A percentile compares a stretch with the other conserved stretches of the same genome.
phyloP scores from a whole-genome alignment of 768 basidiomycete species.

The Candolleomyces aberdarensis region DNA sequence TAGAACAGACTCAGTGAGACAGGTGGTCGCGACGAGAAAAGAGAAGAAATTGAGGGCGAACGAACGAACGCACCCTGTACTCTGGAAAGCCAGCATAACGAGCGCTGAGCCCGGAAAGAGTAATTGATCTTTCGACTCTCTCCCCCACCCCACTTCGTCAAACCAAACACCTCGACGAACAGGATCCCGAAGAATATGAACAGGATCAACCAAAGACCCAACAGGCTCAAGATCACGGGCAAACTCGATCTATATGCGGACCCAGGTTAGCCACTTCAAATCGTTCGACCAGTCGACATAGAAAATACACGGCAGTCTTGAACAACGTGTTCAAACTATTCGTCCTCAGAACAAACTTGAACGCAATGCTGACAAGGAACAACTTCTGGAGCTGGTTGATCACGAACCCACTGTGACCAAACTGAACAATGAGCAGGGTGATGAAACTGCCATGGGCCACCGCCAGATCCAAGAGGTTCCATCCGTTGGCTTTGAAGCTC shows the following conservation, averaged over 20 bases:
- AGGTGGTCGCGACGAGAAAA: slow-evolving; percentile 4
- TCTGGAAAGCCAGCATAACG: slow-evolving; percentile 91
- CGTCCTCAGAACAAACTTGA: slow-evolving; percentile 90
- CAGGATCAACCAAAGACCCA: slow-evolving; percentile 84
- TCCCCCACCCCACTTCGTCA: slow-evolving; percentile 80
- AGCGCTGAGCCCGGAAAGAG: slow-evolving; percentile 74
- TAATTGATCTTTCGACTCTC: slow-evolving; percentile 76
- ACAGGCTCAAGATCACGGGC: slow-evolving; percentile 79
- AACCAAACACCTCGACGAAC: slow-evolving; percentile 84
- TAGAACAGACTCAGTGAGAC: slow-evolving; percentile 25
- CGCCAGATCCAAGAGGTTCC: slow-evolving; percentile 89
- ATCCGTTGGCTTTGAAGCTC: slow-evolving; percentile 86
- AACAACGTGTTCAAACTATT: slow-evolving; percentile 91
- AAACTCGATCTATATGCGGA: slow-evolving; percentile 64
- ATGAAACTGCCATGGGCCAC: slow-evolving; percentile 79
- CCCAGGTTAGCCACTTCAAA: neutral
- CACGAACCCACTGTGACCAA: slow-evolving; percentile 46
- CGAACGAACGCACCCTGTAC: slow-evolving; percentile 67
- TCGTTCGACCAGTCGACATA: slow-evolving; percentile 18
- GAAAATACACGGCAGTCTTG: slow-evolving; percentile 87
- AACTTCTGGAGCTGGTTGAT: slow-evolving; percentile 78
- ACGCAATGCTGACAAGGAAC: slow-evolving; percentile 88
- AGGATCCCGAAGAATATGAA: slow-evolving; percentile 92
- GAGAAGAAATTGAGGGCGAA: neutral
- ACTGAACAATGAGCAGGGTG: slow-evolving; percentile 73